Conservation (phyloP, 441 rosid species). For the Capsella rubella region DNA sequence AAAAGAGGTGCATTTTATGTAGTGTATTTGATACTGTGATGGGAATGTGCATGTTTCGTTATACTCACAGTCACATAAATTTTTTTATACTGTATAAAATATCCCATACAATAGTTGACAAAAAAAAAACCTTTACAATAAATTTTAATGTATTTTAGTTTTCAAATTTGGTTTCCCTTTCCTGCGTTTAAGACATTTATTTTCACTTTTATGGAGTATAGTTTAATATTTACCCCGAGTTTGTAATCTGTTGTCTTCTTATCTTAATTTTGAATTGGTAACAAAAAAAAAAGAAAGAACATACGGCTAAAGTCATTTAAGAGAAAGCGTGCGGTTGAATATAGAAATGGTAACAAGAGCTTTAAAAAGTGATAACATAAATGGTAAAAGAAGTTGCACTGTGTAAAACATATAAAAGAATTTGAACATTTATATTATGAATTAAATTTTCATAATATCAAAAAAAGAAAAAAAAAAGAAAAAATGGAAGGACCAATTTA, state of each 20-base stretch:
- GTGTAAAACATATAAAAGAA: neutral
- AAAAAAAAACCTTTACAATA: conserved; percentile 6
- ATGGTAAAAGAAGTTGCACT: neutral
- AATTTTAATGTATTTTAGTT: neutral
- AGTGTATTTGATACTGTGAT: conserved; percentile 38
- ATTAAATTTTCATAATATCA: neutral
- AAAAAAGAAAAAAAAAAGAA: neutral
- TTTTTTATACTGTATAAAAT: neutral
- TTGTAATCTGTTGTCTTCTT: neutral
- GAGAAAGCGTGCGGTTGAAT: neutral
- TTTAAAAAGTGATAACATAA: neutral
- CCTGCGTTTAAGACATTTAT: neutral
- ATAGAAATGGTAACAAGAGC: neutral
- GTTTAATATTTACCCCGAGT: neutral
- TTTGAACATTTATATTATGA: neutral
- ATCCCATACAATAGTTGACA: conserved; percentile 7
- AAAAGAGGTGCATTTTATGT: conserved; percentile 42
- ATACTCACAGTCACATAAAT: conserved; percentile 33
- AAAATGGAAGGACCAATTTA: neutral
- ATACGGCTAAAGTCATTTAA: neutral
- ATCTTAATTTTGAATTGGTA: neutral
- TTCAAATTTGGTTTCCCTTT: conserved; percentile 15
- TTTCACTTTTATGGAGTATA: neutral
- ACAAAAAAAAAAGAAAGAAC: neutral
- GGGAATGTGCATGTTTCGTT: conserved; percentile 34